A percentile compares a stretch with the other conserved stretches of the same genome.
These are phyloP conservation scores for Eutrema yunnanense DNA, from an alignment of 345 rosid genomes.

Conservation along the genomic window DNA sequence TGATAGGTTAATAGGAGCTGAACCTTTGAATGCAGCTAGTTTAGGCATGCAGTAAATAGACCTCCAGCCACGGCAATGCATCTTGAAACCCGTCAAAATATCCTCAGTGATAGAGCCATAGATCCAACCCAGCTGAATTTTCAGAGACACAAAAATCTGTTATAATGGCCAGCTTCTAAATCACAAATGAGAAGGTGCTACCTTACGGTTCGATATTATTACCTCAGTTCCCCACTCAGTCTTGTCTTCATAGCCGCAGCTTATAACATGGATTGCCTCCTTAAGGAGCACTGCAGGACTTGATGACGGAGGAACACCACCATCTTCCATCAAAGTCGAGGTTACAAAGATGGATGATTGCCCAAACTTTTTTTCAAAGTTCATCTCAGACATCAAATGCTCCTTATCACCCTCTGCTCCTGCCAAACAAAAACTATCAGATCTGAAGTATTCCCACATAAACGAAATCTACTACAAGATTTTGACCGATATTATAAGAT, in stretches of 20 bases:
- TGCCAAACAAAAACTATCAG: conserved; percentile 11
- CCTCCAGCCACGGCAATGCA: conserved; percentile 99
- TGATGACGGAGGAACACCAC: conserved; percentile 96
- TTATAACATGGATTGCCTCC: conserved; percentile 97
- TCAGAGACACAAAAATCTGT: conserved; percentile 2
- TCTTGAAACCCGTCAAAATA: conserved; percentile 95
- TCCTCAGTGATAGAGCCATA: conserved; percentile 98
- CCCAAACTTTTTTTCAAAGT: conserved; percentile 88
- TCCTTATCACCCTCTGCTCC: conserved; percentile 74
- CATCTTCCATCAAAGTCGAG: conserved; percentile 90
- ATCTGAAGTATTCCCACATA: not conserved
- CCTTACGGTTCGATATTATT: conserved; percentile 7
- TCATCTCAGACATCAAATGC: conserved; percentile 83
- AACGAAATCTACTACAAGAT: not conserved
- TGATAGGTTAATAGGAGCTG: conserved; percentile 91
- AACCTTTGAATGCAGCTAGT: conserved; percentile 89
- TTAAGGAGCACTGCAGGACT: conserved; percentile 93
- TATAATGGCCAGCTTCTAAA: conserved; percentile 2
- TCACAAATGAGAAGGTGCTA: not conserved
- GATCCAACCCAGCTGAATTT: conserved; percentile 88
- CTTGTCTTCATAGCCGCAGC: conserved; percentile 97
- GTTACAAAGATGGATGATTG: conserved; percentile 89
- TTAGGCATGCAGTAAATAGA: conserved; percentile 97
- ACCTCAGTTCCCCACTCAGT: conserved; percentile 99
- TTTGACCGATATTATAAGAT: not conserved